Conservation (phyloP, 495 filamentous ascomycete species). For the Ascodesmis nigricans region DNA sequence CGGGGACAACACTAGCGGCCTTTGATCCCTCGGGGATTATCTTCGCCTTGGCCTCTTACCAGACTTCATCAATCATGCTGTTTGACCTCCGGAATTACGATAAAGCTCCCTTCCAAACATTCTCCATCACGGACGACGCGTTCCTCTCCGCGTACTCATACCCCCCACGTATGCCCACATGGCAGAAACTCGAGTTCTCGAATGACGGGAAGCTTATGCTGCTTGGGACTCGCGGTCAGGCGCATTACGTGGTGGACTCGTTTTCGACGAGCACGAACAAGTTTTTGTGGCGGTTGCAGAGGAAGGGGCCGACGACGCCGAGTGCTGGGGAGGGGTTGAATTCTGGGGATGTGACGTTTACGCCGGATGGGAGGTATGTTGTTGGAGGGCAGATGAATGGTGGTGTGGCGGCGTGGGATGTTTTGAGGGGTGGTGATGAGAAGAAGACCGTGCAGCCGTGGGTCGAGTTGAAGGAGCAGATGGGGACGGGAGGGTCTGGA, state of each 20-base stretch:
- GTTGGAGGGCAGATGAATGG: constrained; percentile 51
- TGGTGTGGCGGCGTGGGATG: constrained; percentile 69
- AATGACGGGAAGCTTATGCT: constrained; percentile 83
- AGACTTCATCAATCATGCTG: constrained; percentile 51
- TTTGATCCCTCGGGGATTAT: constrained; percentile 79
- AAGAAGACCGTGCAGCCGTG: constrained; percentile 42
- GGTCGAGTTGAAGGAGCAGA: constrained; percentile 35
- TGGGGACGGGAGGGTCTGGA: too few relatives aligned
- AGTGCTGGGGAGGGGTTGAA: constrained; percentile 27
- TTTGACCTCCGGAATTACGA: constrained; percentile 89
- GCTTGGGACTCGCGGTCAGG: constrained; percentile 52
- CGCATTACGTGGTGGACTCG: constrained; percentile 77
- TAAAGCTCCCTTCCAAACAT: constrained; percentile 65
- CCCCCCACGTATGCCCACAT: constrained; percentile 27
- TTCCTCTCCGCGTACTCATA: constrained; percentile 22
- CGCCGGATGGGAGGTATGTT: constrained; percentile 68
- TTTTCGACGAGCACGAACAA: constrained; percentile 34
- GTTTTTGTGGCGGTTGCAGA: constrained; percentile 28
- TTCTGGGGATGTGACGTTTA: constrained; percentile 66
- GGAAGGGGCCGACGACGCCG: constrained; percentile 18
- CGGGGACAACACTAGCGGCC: constrained; percentile 56
- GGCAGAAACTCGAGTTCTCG: constrained; percentile 78
- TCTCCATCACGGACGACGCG: constrained; percentile 36
- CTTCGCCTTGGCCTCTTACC: constrained; percentile 73
- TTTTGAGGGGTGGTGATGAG: constrained; percentile 31